Percentiles rank a stretch among this genome's conserved stretches.
Evolutionary conservation across 2,329 filamentous ascomycete genomes (phyloP).

Genomic region (Paracorniculantispora psalliotae): DNA sequence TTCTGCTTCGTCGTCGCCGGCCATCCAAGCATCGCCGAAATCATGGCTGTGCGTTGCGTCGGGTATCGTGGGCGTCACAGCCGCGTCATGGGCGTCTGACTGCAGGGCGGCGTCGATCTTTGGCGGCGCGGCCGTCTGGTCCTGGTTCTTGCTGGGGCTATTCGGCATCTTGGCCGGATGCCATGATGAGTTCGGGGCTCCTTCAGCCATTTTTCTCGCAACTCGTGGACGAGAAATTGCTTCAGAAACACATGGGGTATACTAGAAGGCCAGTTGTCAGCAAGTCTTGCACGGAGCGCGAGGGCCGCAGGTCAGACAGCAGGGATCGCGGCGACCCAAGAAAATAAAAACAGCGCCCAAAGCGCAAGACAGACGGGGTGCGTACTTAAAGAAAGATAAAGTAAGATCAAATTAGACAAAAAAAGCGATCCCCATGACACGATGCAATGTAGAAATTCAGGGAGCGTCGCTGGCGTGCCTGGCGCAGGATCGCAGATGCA

Average conservation of each 20-base stretch:
- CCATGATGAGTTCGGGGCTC: slow-evolving; percentile 33
- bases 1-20: slow-evolving; percentile 21
- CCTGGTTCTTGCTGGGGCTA: slow-evolving; percentile 18
- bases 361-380: not conserved
- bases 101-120: not conserved
- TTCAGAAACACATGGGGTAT: slow-evolving; percentile 13
- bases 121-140: not conserved
- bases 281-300: not conserved
- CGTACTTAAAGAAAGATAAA: slow-evolving; percentile 4
- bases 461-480: slow-evolving; percentile 7
- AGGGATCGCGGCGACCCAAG: not conserved
- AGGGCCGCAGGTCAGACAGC: not conserved
- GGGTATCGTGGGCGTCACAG: slow-evolving; percentile 1
- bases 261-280: slow-evolving; percentile 8
- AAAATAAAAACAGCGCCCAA: not conserved
- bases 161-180: slow-evolving; percentile 38
- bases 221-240: slow-evolving; percentile 14
- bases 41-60: slow-evolving; percentile 4
- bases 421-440: not conserved
- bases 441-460: not conserved
- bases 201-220: slow-evolving; percentile 32
- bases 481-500: slow-evolving; percentile 10
- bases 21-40: slow-evolving; percentile 13
- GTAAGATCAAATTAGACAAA: not conserved
- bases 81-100: not conserved